phyloP scores from a whole-genome alignment of 805 yeast species.

The Kazachstania kunashirensis region DNA sequence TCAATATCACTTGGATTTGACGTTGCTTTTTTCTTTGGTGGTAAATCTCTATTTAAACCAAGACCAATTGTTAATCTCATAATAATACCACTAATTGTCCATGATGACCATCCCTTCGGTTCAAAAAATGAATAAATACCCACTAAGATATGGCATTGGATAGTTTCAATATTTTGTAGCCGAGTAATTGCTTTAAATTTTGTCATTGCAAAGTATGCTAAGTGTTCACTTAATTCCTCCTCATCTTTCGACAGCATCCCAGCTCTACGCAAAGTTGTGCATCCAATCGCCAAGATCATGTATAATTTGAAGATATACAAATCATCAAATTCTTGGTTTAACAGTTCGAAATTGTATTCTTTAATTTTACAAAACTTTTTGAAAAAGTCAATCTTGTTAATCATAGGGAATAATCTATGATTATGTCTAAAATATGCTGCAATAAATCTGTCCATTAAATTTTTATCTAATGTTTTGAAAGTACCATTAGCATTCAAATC shows the following conservation, averaged over 20 bases:
- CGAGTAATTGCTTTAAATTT: slow-evolving; percentile 32
- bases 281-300: slow-evolving; percentile 47
- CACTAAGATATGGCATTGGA: slow-evolving; percentile 35
- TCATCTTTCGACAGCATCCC: slow-evolving; percentile 31
- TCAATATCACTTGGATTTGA: slow-evolving; percentile 33
- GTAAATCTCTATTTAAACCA: slow-evolving; percentile 37
- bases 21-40: slow-evolving; percentile 22
- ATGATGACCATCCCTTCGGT: slow-evolving; percentile 39
- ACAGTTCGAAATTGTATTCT: slow-evolving; percentile 22
- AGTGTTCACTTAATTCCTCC: slow-evolving; percentile 32
- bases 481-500: slow-evolving; percentile 21
- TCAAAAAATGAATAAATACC: slow-evolving; percentile 45
- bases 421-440: slow-evolving; percentile 39
- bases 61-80: slow-evolving; percentile 37
- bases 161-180: slow-evolving; percentile 33
- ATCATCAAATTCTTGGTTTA: slow-evolving; percentile 18
- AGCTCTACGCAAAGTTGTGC: slow-evolving; percentile 39
- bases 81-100: slow-evolving; percentile 44
- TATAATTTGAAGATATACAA: slow-evolving; percentile 36
- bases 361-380: slow-evolving; percentile 26
- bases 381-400: slow-evolving; percentile 32
- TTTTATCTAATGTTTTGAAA: slow-evolving; percentile 25
- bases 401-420: slow-evolving; percentile 37
- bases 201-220: slow-evolving; percentile 35
- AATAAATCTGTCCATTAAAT: slow-evolving; percentile 30